These are phyloP conservation scores for Penicillium robsamsonii DNA, from an alignment of 495 filamentous ascomycete species.

Conservation along the genomic window DNA sequence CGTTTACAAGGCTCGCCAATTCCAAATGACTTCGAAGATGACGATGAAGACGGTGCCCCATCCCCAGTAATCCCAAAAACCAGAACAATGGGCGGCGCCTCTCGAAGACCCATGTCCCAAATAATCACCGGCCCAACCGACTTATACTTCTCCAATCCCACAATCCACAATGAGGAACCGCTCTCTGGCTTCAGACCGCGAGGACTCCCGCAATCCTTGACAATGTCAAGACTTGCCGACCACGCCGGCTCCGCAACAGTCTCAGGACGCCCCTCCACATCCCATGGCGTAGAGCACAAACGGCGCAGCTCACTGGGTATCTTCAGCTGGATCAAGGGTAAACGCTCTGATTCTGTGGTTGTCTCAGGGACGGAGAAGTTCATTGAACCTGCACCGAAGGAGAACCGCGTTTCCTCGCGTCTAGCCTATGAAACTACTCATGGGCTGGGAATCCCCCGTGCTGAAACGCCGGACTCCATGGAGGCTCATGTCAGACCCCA, in stretches of 20 bases:
- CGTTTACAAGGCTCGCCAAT: constrained; percentile 31
- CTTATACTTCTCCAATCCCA: constrained; percentile 11
- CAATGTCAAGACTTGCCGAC: constrained; percentile 12
- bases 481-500: constrained; percentile 15
- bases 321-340: constrained; percentile 47
- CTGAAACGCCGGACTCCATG: constrained; percentile 21
- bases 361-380: constrained; percentile 21
- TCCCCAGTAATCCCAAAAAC: constrained; percentile 40
- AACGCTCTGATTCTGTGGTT: constrained; percentile 22
- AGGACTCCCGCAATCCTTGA: constrained; percentile 33
- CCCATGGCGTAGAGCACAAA: constrained; percentile 37
- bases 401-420: constrained; percentile 16
- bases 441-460: constrained; percentile 2
- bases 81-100: constrained; percentile 13
- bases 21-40: constrained; percentile 21
- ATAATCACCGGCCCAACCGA: constrained; percentile 21
- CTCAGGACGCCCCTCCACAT: constrained; percentile 29
- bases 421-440: constrained; percentile 12
- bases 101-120: constrained; percentile 22
- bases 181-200: background rate
- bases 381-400: constrained; percentile 12
- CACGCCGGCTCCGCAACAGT: constrained; percentile 21
- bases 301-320: constrained; percentile 42
- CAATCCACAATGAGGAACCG: constrained; percentile 9
- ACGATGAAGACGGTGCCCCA: constrained; percentile 36